phyloP scores from a whole-genome alignment of 1,139 yeast species.

The Wickerhamomyces sp. region DNA sequence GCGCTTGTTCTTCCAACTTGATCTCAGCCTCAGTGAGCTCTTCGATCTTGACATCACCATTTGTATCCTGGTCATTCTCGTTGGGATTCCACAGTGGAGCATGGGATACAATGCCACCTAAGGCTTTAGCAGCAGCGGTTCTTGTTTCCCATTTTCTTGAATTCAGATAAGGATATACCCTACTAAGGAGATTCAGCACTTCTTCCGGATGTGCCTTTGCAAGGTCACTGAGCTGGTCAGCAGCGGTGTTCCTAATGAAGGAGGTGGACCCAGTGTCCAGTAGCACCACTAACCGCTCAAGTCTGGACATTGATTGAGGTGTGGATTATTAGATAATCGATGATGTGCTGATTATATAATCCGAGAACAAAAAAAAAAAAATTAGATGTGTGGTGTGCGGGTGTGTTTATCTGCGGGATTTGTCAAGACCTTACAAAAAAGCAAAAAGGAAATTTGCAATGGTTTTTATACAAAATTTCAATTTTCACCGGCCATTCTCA shows the following conservation, averaged over 20 bases:
- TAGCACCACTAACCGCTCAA: slow-evolving; percentile 71
- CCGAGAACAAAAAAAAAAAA: too few species aligned
- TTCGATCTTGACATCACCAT: slow-evolving; percentile 16
- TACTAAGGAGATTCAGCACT: slow-evolving; percentile 69
- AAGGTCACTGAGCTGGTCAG: slow-evolving; percentile 91
- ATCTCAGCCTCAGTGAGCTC: slow-evolving; percentile 22
- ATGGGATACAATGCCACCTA: slow-evolving; percentile 87
- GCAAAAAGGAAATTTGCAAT: slow-evolving; percentile 1
- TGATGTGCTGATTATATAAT: not conserved
- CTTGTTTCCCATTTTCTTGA: slow-evolving; percentile 94
- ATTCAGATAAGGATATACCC: slow-evolving; percentile 86
- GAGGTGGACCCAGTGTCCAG: slow-evolving; percentile 95
- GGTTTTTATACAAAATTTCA: slow-evolving; percentile 2
- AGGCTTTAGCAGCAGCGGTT: slow-evolving; percentile 89
- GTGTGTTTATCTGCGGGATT: not conserved
- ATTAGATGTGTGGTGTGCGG: slow-evolving; percentile 2
- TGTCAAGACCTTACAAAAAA: not conserved
- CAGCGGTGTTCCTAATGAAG: slow-evolving; percentile 92
- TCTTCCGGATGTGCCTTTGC: slow-evolving; percentile 97
- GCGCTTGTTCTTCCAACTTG: slow-evolving; percentile 33
- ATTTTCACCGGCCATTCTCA: not conserved
- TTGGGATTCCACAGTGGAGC: slow-evolving; percentile 87
- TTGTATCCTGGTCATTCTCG: slow-evolving; percentile 22
- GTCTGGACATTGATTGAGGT: slow-evolving; percentile 31
- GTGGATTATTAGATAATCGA: not conserved